Conservation (phyloP, 2,329 filamentous ascomycete species). For the Aspergillus sp. region DNA sequence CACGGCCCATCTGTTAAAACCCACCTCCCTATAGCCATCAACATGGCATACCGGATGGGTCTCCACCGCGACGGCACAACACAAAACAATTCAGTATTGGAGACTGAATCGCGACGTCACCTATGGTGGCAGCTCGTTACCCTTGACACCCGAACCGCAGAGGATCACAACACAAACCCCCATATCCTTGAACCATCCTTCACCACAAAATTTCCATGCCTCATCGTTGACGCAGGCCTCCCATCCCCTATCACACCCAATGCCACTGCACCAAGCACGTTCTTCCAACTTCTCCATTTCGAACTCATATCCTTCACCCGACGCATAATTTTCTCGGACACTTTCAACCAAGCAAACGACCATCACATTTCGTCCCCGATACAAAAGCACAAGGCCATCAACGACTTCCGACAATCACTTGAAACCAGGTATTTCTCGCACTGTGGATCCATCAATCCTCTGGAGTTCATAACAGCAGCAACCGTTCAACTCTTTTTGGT, state of each 20-base stretch:
- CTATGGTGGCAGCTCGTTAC: conserved; percentile 30
- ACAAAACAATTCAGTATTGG: conserved; percentile 14
- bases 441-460: conserved; percentile 16
- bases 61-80: conserved; percentile 16
- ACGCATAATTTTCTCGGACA: conserved; percentile 24
- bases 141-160: conserved; percentile 21
- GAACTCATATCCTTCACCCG: conserved; percentile 24
- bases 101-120: conserved; percentile 25
- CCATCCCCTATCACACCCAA: background rate
- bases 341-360: conserved; percentile 21
- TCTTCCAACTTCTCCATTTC: conserved; percentile 28
- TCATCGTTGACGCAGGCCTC: conserved; percentile 18
- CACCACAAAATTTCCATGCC: conserved; percentile 17
- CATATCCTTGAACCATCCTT: conserved; percentile 17
- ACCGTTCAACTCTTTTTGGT: conserved; percentile 19
- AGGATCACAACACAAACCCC: conserved; percentile 16
- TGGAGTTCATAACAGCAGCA: conserved; percentile 18
- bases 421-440: conserved; percentile 20
- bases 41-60: conserved; percentile 16
- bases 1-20: conserved; percentile 16
- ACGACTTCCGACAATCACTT: conserved; percentile 16
- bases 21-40: conserved; percentile 14
- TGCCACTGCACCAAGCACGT: conserved; percentile 15
- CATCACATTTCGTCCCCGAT: conserved; percentile 15
- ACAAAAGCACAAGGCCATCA: conserved; percentile 24